Conservation (phyloP, 352 stramenopile genomes). For the Pythium myriotylum region DNA sequence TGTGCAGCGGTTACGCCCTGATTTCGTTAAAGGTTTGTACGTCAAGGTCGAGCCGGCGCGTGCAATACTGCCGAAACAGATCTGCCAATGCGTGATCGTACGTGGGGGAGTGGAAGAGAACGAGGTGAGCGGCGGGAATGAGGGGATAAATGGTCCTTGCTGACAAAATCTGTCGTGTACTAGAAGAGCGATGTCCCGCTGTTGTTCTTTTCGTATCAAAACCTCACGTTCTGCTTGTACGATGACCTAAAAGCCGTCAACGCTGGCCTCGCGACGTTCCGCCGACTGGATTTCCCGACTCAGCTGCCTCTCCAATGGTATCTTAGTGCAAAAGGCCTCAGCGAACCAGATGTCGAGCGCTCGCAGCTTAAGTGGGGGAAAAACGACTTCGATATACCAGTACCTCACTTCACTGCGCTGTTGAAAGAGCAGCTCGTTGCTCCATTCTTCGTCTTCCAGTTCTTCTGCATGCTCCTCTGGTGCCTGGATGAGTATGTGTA, state of each 20-base stretch:
- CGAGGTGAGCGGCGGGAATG: constrained; percentile 2
- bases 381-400: constrained; percentile 89
- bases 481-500: constrained; percentile 98
- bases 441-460: constrained; percentile 98
- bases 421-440: constrained; percentile 93
- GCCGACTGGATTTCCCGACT: constrained; percentile 51
- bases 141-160: no score
- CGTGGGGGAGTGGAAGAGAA: background rate
- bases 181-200: constrained; percentile 36
- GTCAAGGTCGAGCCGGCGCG: constrained; percentile 64
- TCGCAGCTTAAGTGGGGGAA: constrained; percentile 43
- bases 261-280: constrained; percentile 32
- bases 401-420: constrained; percentile 83
- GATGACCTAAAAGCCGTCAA: constrained; percentile 39
- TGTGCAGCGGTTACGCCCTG: constrained; percentile 9
- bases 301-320: constrained; percentile 33
- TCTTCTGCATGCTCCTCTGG: constrained; percentile 96
- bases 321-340: constrained; percentile 25
- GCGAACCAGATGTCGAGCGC: constrained; percentile 15
- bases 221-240: constrained; percentile 74
- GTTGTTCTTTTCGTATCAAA: constrained; percentile 80
- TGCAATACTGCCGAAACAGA: constrained; percentile 48
- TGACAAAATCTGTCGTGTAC: background rate
- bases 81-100: constrained; percentile 49
- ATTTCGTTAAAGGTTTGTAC: constrained; percentile 24